Evolutionary conservation across 176 grass and related monocot species (phyloP).

Genomic region (Triticum dicoccoides): DNA sequence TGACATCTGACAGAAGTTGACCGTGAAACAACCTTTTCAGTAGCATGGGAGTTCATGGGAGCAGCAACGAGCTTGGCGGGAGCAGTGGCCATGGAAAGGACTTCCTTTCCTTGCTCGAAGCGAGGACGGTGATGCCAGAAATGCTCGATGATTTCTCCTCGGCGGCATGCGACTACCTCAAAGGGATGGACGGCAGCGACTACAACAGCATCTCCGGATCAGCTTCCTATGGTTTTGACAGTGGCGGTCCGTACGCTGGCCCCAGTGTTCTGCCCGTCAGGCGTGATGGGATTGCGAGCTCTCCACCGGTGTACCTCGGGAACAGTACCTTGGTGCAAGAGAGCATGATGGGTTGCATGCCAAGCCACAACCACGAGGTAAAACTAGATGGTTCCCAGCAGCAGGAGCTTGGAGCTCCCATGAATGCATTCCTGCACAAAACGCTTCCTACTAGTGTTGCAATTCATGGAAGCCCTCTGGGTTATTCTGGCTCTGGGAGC

Average conservation of each 20-base stretch:
- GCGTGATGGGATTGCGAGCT: constrained; percentile 11
- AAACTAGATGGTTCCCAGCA: constrained; percentile 18
- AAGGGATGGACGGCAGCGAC: constrained; percentile 23
- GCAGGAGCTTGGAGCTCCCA: constrained; percentile 40
- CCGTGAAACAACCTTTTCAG: constrained; percentile 22
- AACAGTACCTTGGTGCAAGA: not conserved
- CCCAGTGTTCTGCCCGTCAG: constrained; percentile 14
- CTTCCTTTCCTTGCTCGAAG: constrained; percentile 48
- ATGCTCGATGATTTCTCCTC: constrained; percentile 40
- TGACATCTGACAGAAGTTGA: not conserved
- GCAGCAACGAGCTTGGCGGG: constrained; percentile 1
- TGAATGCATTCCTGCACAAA: constrained; percentile 1
- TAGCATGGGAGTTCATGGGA: constrained; percentile 7
- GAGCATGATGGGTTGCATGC: not conserved
- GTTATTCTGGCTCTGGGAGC: not conserved
- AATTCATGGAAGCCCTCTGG: not conserved
- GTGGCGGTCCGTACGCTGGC: not conserved
- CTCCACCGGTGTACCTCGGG: constrained; percentile 18
- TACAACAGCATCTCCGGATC: constrained; percentile 4
- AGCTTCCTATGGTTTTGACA: constrained; percentile 7
- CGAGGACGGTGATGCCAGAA: constrained; percentile 38
- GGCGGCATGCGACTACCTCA: constrained; percentile 53
- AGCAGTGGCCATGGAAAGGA: constrained; percentile 18
- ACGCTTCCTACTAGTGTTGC: constrained; percentile 1
- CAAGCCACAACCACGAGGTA: constrained; percentile 22